phyloP scores from a whole-genome alignment of 768 basidiomycete genomes.

The Tulasnella sp. region DNA sequence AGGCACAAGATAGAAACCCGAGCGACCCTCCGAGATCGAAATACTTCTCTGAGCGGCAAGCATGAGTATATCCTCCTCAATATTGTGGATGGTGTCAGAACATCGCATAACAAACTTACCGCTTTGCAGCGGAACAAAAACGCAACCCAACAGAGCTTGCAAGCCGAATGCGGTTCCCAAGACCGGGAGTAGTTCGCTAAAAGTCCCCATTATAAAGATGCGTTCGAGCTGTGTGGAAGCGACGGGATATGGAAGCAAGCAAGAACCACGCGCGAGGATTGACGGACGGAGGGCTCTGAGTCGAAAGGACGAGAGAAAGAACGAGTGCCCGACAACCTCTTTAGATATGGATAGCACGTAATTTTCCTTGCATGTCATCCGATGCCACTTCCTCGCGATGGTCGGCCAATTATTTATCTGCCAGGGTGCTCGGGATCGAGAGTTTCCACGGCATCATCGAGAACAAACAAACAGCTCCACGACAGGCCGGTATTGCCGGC shows the following conservation, averaged over 20 bases:
- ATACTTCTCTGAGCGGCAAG: conserved; percentile 47
- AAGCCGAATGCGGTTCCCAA: conserved; percentile 51
- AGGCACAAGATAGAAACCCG: conserved; percentile 49
- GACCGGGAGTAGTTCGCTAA: conserved; percentile 47
- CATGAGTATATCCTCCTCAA: background rate
- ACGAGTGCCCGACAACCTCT: background rate
- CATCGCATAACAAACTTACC: background rate
- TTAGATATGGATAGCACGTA: background rate
- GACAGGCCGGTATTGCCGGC: too few species aligned
- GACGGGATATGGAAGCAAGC: background rate
- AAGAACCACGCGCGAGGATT: background rate
- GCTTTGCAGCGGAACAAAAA: conserved; percentile 62
- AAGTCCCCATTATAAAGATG: background rate
- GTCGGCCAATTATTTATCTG: background rate
- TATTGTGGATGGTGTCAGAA: background rate
- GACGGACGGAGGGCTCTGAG: background rate
- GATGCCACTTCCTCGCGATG: background rate
- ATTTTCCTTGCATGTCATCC: background rate
- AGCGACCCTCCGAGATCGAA: conserved; percentile 64
- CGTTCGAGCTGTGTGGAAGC: background rate
- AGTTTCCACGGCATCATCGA: conserved; percentile 14
- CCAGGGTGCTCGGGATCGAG: background rate
- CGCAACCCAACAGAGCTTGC: conserved; percentile 49
- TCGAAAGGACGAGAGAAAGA: background rate
- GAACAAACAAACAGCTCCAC: conserved; percentile 44